Percentiles rank a stretch among this genome's conserved stretches.
These are phyloP conservation scores for Aspergillus novofumigatus DNA, from an alignment of 2,329 filamentous ascomycete species.

Conservation along the genomic window DNA sequence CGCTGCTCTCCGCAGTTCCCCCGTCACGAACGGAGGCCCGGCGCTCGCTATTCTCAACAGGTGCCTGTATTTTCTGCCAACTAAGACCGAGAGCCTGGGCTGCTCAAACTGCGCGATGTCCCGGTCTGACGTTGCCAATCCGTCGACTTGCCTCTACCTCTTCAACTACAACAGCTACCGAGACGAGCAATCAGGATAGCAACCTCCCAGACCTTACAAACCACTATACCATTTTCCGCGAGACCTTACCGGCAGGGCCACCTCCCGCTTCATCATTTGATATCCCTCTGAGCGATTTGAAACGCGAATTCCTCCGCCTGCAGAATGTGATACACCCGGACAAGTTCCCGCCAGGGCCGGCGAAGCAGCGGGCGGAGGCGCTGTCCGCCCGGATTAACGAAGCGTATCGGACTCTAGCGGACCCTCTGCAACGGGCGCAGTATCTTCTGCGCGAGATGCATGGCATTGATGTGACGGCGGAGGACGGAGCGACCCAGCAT, in stretches of 20 bases:
- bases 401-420: constrained; percentile 78
- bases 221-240: constrained; percentile 85
- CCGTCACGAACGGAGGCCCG: constrained; percentile 2
- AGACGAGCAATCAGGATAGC: constrained; percentile 3
- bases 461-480: constrained; percentile 68
- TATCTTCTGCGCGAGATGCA: constrained; percentile 67
- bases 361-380: constrained; percentile 64
- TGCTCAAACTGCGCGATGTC: background rate
- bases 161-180: constrained; percentile 1
- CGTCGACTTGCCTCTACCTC: constrained; percentile 19
- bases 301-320: constrained; percentile 79
- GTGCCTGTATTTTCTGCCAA: constrained; percentile 15
- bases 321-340: constrained; percentile 55
- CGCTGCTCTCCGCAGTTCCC: constrained; percentile 1
- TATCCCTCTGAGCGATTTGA: constrained; percentile 66
- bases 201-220: constrained; percentile 45
- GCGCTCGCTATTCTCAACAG: constrained; percentile 6
- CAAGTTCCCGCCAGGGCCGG: constrained; percentile 44
- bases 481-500: constrained; percentile 69
- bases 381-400: constrained; percentile 83
- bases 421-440: constrained; percentile 79
- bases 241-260: constrained; percentile 69
- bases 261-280: constrained; percentile 73
- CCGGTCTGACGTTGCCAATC: background rate
- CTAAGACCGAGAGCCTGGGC: constrained; percentile 2